Conservation (phyloP, 1,139 yeast genomes). For the Diutina rugosa region DNA sequence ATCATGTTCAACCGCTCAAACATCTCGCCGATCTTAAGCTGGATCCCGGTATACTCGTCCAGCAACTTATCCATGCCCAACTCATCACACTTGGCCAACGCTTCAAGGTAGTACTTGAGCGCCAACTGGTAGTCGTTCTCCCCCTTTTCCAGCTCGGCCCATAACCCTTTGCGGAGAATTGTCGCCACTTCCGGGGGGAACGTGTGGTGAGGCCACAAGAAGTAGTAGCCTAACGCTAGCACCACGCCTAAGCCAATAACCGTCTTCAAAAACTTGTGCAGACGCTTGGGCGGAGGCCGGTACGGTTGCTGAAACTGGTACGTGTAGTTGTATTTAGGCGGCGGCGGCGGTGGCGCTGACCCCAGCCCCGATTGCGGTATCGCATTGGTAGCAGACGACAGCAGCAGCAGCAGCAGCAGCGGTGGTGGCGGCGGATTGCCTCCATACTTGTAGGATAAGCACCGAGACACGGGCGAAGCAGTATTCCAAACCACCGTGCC, state of each 20-base stretch:
- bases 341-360: neutral
- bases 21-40: slow-evolving; percentile 78
- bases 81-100: slow-evolving; percentile 29
- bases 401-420: neutral
- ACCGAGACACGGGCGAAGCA: neutral
- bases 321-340: neutral
- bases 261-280: neutral
- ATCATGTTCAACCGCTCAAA: slow-evolving; percentile 51
- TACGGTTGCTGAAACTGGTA: neutral
- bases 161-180: slow-evolving; percentile 56
- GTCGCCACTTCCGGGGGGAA: slow-evolving; percentile 50
- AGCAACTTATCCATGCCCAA: slow-evolving; percentile 39
- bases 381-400: neutral
- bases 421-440: neutral
- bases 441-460: neutral
- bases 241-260: neutral
- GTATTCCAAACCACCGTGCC: neutral
- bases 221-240: slow-evolving; percentile 13
- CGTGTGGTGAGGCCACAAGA: slow-evolving; percentile 50
- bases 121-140: slow-evolving; percentile 53
- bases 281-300: neutral
- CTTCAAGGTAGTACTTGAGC: slow-evolving; percentile 51
- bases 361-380: no score
- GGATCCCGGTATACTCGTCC: slow-evolving; percentile 76
- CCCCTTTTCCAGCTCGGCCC: slow-evolving; percentile 74